Evolutionary conservation across 805 yeast species (phyloP).

Genomic region (Starmerella vitae): DNA sequence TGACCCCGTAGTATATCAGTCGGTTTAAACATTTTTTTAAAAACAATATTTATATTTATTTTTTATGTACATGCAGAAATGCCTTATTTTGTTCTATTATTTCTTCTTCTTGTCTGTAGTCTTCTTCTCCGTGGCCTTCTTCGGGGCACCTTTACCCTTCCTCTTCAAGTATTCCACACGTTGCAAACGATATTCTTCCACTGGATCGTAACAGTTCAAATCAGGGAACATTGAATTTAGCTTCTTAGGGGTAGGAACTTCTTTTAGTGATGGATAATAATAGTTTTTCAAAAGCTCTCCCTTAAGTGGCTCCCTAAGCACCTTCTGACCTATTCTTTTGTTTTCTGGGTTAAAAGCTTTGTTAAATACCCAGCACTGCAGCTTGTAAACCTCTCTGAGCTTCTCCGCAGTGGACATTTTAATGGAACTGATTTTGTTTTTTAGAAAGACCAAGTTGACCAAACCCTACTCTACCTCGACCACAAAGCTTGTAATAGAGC

Average conservation of each 20-base stretch:
- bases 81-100: slow-evolving; percentile 4
- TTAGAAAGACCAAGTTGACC: no score
- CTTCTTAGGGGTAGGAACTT: slow-evolving; percentile 19
- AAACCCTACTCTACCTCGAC: no score
- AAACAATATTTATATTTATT: no score
- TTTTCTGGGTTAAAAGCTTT: slow-evolving; percentile 26
- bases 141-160: slow-evolving; percentile 26
- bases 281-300: slow-evolving; percentile 26
- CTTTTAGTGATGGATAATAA: slow-evolving; percentile 23
- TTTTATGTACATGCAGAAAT: neutral
- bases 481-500: no score
- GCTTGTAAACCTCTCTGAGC: slow-evolving; percentile 22
- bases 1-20: no score
- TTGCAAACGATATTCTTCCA: slow-evolving; percentile 18
- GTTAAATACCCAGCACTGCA: slow-evolving; percentile 25
- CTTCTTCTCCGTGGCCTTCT: slow-evolving; percentile 24
- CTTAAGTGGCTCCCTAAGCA: slow-evolving; percentile 24
- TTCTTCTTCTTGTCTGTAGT: slow-evolving; percentile 19
- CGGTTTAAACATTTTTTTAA: no score
- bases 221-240: slow-evolving; percentile 17
- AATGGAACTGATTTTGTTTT: no score
- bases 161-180: slow-evolving; percentile 20
- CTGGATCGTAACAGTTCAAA: slow-evolving; percentile 21
- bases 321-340: slow-evolving; percentile 26
- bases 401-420: slow-evolving; percentile 17